phyloP scores from a whole-genome alignment of 2,329 filamentous ascomycete genomes.

The Furcasterigmium sp. region DNA sequence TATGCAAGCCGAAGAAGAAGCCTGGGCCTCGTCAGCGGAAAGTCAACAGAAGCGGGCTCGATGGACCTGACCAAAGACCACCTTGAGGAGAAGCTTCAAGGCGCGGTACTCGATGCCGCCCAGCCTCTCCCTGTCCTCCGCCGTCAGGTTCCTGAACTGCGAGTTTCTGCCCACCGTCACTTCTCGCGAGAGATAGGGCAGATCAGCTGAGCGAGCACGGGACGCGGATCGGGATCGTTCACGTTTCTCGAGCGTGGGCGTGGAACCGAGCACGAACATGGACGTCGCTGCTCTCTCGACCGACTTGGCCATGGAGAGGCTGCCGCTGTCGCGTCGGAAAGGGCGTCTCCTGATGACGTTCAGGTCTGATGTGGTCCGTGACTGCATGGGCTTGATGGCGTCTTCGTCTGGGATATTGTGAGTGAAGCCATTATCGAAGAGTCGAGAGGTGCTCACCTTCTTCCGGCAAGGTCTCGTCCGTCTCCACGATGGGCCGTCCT shows the following conservation, averaged over 20 bases:
- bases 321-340: not conserved
- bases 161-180: conserved; percentile 41
- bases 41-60: not conserved
- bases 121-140: conserved; percentile 34
- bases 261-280: conserved; percentile 30
- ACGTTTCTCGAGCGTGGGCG: conserved; percentile 9
- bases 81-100: conserved; percentile 42
- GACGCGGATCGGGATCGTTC: conserved; percentile 3
- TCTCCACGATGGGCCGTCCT: not conserved
- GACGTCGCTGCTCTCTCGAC: conserved; percentile 31
- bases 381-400: not conserved
- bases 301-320: conserved; percentile 24
- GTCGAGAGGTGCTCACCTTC: conserved; percentile 11
- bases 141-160: conserved; percentile 35
- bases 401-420: not conserved
- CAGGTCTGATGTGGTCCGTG: not conserved
- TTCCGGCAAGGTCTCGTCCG: conserved; percentile 11
- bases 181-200: conserved; percentile 34
- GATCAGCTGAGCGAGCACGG: conserved; percentile 13
- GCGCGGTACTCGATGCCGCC: conserved; percentile 48
- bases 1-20: conserved; percentile 39
- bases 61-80: conserved; percentile 36
- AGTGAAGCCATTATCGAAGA: not conserved
- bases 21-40: conserved; percentile 16
- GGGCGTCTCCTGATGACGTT: not conserved